A percentile compares a stretch with the other conserved stretches of the same genome.
Evolutionary conservation across 805 yeast genomes (phyloP).

Genomic region (Spathaspora arborariae): DNA sequence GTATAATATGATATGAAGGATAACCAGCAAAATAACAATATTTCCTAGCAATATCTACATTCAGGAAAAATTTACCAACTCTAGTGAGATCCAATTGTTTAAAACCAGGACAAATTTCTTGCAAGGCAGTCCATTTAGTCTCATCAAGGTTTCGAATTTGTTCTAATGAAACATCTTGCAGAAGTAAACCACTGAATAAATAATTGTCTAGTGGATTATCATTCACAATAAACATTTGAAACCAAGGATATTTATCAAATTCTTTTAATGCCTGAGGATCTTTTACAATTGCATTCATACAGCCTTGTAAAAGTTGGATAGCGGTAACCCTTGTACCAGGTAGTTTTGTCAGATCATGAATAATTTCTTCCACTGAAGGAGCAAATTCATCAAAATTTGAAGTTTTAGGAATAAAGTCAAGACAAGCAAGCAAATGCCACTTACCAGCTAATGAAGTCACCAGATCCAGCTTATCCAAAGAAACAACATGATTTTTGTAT

Average conservation of each 20-base stretch:
- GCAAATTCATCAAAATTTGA: slow-evolving; percentile 40
- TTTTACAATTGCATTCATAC: not conserved
- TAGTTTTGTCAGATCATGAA: not conserved
- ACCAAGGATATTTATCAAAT: not conserved
- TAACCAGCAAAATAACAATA: not conserved
- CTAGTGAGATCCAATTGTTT: not conserved
- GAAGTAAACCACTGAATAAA: not conserved
- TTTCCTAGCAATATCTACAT: not conserved
- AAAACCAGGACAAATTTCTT: not conserved
- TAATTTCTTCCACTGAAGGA: slow-evolving; percentile 36
- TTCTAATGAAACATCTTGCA: not conserved
- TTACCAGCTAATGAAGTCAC: not conserved
- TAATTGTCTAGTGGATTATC: not conserved
- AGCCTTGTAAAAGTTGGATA: not conserved
- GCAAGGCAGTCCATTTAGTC: not conserved
- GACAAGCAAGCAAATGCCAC: slow-evolving; percentile 7
- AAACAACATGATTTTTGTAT: not conserved
- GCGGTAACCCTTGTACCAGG: not conserved
- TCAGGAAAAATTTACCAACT: not conserved
- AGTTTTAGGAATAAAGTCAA: slow-evolving; percentile 16
- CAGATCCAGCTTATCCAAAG: not conserved
- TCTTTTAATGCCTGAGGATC: not conserved
- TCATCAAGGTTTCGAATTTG: not conserved
- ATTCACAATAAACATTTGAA: not conserved
- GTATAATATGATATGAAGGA: not conserved